A percentile compares a stretch with the other conserved stretches of the same genome.
Conservation (phyloP, 805 yeast species). For the Ogataea methylovora region DNA sequence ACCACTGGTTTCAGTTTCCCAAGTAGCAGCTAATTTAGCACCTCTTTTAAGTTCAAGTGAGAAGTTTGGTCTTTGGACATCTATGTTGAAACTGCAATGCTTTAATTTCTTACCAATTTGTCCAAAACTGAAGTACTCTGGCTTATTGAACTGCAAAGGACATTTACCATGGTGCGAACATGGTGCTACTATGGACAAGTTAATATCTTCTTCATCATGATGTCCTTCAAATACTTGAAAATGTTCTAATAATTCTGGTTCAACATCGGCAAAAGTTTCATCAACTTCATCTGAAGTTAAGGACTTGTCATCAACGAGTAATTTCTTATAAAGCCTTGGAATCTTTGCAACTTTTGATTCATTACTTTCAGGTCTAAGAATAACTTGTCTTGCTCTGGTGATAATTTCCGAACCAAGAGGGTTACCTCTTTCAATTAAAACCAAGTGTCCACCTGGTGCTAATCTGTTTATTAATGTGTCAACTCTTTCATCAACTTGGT, state of each 20-base stretch:
- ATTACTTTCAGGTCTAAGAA: slow-evolving; percentile 77
- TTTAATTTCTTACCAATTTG: slow-evolving; percentile 51
- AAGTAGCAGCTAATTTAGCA: slow-evolving; percentile 56
- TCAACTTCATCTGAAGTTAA: slow-evolving; percentile 3
- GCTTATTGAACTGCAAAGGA: slow-evolving; percentile 76
- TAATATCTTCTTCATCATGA: slow-evolving; percentile 23
- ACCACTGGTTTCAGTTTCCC: slow-evolving; percentile 57
- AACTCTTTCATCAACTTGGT: slow-evolving; percentile 62
- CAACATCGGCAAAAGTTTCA: slow-evolving; percentile 22
- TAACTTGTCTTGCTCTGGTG: slow-evolving; percentile 84
- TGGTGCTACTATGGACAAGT: slow-evolving; percentile 73
- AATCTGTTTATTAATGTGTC: slow-evolving; percentile 52
- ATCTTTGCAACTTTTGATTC: slow-evolving; percentile 49
- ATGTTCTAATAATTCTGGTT: slow-evolving; percentile 17
- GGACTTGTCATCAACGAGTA: slow-evolving; percentile 33
- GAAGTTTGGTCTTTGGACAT: slow-evolving; percentile 70
- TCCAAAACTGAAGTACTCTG: slow-evolving; percentile 49
- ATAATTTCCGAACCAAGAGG: slow-evolving; percentile 83
- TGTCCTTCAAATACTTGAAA: slow-evolving; percentile 14
- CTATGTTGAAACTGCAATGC: slow-evolving; percentile 71
- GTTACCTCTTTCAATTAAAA: slow-evolving; percentile 81
- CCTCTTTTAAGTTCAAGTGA: slow-evolving; percentile 85
- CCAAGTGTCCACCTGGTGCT: slow-evolving; percentile 72
- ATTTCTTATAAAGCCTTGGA: slow-evolving; percentile 58
- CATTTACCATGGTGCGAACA: slow-evolving; percentile 84